phyloP scores from a whole-genome alignment of 2,329 filamentous ascomycete genomes.

The Penicillium sp. region DNA sequence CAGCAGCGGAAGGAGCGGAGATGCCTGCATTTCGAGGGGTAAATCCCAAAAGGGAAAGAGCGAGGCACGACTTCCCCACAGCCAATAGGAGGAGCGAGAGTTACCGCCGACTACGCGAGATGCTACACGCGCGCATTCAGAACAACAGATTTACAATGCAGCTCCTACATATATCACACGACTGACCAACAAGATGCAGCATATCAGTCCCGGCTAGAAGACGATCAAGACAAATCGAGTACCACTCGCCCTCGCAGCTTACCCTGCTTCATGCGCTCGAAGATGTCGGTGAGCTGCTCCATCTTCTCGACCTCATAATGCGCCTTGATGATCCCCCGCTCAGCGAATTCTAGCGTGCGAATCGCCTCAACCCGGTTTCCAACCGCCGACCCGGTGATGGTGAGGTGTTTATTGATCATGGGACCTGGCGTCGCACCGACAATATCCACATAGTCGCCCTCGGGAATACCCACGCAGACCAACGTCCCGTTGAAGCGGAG shows the following conservation, averaged over 20 bases:
- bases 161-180: too few species aligned
- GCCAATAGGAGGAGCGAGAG: too few species aligned
- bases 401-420: slow-evolving; percentile 41
- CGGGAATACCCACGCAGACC: slow-evolving; percentile 52
- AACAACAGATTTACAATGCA: too few species aligned
- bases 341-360: slow-evolving; percentile 47
- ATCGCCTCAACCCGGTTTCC: slow-evolving; percentile 50
- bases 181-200: too few species aligned
- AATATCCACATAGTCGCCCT: slow-evolving; percentile 44
- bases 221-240: slow-evolving; percentile 36
- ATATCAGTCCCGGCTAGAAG: neutral
- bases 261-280: slow-evolving; percentile 43
- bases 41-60: neutral
- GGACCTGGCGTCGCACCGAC: slow-evolving; percentile 40
- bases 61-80: neutral
- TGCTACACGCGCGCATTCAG: too few species aligned
- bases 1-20: neutral
- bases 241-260: slow-evolving; percentile 46
- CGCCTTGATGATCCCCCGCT: slow-evolving; percentile 45
- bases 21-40: too few species aligned
- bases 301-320: slow-evolving; percentile 45
- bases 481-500: slow-evolving; percentile 49
- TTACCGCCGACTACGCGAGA: too few species aligned
- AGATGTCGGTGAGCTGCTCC: slow-evolving; percentile 44
- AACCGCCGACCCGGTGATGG: slow-evolving; percentile 50